These are phyloP conservation scores for Pichia sp. DNA, from an alignment of 1,139 yeast genomes.

Conservation along the genomic window DNA sequence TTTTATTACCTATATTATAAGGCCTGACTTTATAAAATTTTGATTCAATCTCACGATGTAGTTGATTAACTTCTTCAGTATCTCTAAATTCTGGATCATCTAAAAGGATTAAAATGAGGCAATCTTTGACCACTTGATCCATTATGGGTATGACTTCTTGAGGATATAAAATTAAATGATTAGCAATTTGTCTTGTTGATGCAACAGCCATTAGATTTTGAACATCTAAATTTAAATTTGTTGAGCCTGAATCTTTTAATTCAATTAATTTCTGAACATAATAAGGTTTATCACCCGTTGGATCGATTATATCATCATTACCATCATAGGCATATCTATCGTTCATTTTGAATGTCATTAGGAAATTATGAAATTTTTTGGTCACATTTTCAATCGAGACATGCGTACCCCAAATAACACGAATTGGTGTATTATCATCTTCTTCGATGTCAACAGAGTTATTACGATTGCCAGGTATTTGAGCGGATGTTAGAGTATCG, in stretches of 20 bases:
- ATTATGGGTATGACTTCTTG: slow-evolving; percentile 95
- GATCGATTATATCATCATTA: slow-evolving; percentile 33
- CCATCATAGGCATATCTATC: slow-evolving; percentile 57
- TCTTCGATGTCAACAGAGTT: background rate
- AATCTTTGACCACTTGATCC: slow-evolving; percentile 94
- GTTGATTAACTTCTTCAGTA: slow-evolving; percentile 16
- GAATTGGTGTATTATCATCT: slow-evolving; percentile 49
- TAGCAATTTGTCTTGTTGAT: slow-evolving; percentile 69
- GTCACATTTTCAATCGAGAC: slow-evolving; percentile 87
- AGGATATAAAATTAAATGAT: slow-evolving; percentile 85
- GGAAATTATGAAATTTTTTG: slow-evolving; percentile 70
- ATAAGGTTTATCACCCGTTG: slow-evolving; percentile 56
- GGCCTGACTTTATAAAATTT: slow-evolving; percentile 85
- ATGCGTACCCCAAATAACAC: slow-evolving; percentile 98
- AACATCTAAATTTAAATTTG: slow-evolving; percentile 81
- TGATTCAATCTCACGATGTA: slow-evolving; percentile 68
- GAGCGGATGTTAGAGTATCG: background rate
- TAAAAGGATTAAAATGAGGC: slow-evolving; percentile 71
- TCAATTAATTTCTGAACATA: slow-evolving; percentile 68
- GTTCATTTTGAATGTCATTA: slow-evolving; percentile 75
- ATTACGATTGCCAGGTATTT: background rate
- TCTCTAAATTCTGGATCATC: slow-evolving; percentile 41
- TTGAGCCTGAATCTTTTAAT: slow-evolving; percentile 72
- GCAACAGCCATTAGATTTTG: slow-evolving; percentile 71
- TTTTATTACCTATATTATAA: slow-evolving; percentile 58